phyloP scores from a whole-genome alignment of 257 asterid genomes.

The Gentiana macrophylla region DNA sequence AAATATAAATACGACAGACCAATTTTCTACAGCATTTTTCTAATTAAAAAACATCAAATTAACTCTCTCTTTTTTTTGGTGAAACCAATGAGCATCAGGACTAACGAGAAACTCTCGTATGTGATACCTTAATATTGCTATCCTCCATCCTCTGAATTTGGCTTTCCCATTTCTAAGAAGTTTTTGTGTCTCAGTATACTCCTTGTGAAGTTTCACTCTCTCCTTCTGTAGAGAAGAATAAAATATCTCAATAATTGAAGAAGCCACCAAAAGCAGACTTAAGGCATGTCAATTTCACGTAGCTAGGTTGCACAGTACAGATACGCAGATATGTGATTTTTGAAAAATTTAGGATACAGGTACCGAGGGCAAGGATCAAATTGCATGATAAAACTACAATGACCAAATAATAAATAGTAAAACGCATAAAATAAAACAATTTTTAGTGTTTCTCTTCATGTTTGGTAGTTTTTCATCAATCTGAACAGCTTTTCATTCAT shows the following conservation, averaged over 20 bases:
- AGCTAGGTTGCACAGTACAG: too few relatives aligned
- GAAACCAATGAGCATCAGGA: neutral
- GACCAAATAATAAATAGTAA: too few relatives aligned
- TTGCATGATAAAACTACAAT: too few relatives aligned
- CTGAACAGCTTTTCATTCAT: too few relatives aligned
- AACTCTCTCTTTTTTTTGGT: neutral
- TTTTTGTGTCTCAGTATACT: slow-evolving; percentile 33
- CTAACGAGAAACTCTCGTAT: slow-evolving; percentile 4
- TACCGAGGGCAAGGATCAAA: too few relatives aligned
- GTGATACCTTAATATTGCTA: slow-evolving; percentile 17
- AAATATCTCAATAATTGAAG: neutral
- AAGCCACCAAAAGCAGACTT: slow-evolving; percentile 4
- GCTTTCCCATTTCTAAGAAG: slow-evolving; percentile 33
- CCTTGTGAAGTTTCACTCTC: slow-evolving; percentile 46
- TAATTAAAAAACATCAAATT: too few relatives aligned
- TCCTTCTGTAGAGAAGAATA: slow-evolving; percentile 36
- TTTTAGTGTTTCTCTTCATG: too few relatives aligned
- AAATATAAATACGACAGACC: neutral
- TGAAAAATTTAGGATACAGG: too few relatives aligned
- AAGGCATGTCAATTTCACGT: neutral
- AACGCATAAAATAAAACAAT: too few relatives aligned
- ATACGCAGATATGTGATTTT: too few relatives aligned
- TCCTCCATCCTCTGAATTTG: slow-evolving; percentile 23
- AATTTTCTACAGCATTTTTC: neutral
- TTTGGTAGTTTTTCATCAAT: too few relatives aligned